Evolutionary conservation across 2,329 filamentous ascomycete genomes (phyloP).

Genomic region (Epichloe sibirici): DNA sequence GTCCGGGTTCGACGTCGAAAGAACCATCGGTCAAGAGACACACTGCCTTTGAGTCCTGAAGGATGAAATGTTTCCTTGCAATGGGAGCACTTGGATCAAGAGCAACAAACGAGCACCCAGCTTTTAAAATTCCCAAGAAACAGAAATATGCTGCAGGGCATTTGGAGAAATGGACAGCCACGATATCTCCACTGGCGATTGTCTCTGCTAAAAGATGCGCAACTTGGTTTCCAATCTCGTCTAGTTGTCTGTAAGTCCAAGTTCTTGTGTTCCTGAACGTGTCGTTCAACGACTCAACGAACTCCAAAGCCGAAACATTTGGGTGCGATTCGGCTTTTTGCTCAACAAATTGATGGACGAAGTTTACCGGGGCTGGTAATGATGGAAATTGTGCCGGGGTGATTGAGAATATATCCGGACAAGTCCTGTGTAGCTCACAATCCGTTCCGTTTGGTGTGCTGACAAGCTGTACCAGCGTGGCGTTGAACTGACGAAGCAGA

Average conservation of each 20-base stretch:
- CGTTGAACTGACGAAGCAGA: constrained; percentile 61
- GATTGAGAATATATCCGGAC: constrained; percentile 46
- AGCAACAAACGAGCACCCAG: constrained; percentile 70
- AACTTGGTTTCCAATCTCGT: constrained; percentile 59
- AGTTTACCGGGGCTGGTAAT: constrained; percentile 43
- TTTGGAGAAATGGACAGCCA: constrained; percentile 75
- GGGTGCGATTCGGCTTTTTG: constrained; percentile 42
- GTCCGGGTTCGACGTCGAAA: background rate
- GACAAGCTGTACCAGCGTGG: constrained; percentile 47
- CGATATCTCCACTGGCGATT: constrained; percentile 44
- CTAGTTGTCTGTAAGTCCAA: constrained; percentile 68
- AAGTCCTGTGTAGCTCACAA: constrained; percentile 22
- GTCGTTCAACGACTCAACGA: constrained; percentile 46
- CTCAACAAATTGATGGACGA: constrained; percentile 75
- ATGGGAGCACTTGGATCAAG: constrained; percentile 63
- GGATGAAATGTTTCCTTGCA: constrained; percentile 64
- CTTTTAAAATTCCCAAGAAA: constrained; percentile 71
- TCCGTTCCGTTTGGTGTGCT: constrained; percentile 30
- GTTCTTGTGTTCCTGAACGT: constrained; percentile 30
- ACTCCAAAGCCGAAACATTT: constrained; percentile 58
- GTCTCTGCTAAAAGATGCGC: constrained; percentile 48
- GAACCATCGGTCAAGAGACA: constrained; percentile 46
- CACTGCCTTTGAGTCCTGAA: constrained; percentile 57
- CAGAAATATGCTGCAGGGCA: constrained; percentile 74
- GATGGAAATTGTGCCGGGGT: constrained; percentile 45